A percentile compares a stretch with the other conserved stretches of the same genome.
These are phyloP conservation scores for Pseudocercospora musae DNA, from an alignment of 2,329 filamentous ascomycete genomes.

Conservation along the genomic window DNA sequence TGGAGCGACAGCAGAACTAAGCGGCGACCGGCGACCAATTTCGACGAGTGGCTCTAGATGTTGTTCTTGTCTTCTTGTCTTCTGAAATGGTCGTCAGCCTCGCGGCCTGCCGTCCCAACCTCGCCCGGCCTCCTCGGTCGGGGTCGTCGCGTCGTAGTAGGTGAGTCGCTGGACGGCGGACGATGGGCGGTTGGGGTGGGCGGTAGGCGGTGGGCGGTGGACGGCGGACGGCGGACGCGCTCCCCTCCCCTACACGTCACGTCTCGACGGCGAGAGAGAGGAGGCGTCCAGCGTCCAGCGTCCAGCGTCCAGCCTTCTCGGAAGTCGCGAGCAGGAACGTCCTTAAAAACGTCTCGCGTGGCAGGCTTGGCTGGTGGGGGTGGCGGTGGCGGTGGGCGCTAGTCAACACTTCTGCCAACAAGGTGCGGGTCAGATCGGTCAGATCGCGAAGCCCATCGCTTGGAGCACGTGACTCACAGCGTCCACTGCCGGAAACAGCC, in stretches of 20 bases:
- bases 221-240: too few species aligned
- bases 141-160: constrained; percentile 1
- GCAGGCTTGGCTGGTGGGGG: neutral
- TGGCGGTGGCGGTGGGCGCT: too few species aligned
- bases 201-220: too few species aligned
- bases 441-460: too few species aligned
- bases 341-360: neutral
- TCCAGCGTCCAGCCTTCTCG: too few species aligned
- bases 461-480: too few species aligned
- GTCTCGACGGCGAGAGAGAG: constrained; percentile 11
- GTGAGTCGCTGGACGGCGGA: constrained; percentile 13
- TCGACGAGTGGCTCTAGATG: neutral
- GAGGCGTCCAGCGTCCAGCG: constrained; percentile 15
- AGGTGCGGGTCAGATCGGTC: too few species aligned
- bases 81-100: neutral
- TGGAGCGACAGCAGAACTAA: constrained; percentile 2
- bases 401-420: constrained; percentile 1
- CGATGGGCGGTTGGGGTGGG: too few species aligned
- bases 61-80: neutral
- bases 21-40: neutral
- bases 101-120: neutral
- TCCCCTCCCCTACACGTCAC: constrained; percentile 13
- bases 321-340: neutral
- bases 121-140: neutral
- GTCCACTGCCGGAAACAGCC: neutral